A percentile compares a stretch with the other conserved stretches of the same genome.
phyloP scores from a whole-genome alignment of 306 rosid species.

The Parietaria judaica region DNA sequence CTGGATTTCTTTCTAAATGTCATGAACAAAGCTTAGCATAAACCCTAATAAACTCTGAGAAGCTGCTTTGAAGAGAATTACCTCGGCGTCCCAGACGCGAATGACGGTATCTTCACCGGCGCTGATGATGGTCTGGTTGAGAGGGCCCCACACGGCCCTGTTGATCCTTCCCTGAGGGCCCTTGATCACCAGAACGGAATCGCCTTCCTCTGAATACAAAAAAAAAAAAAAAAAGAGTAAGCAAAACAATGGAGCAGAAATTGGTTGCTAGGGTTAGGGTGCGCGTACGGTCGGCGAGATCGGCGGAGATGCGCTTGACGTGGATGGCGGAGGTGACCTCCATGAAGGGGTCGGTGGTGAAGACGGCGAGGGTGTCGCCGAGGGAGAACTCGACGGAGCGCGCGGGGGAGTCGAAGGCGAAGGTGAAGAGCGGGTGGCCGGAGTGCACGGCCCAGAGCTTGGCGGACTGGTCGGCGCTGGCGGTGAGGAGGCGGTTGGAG shows the following conservation, averaged over 20 bases:
- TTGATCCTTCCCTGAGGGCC: slow-evolving; percentile 91
- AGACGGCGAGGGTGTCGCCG: slow-evolving; percentile 56
- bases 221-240: no score
- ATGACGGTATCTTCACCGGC: slow-evolving; percentile 80
- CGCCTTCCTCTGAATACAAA: slow-evolving; percentile 49
- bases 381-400: slow-evolving; percentile 62
- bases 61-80: background rate
- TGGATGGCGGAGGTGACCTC: slow-evolving; percentile 64
- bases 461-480: slow-evolving; percentile 76
- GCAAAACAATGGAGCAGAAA: background rate
- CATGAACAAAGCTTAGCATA: no score
- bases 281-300: slow-evolving; percentile 47
- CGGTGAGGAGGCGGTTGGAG: slow-evolving; percentile 36
- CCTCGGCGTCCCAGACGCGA: slow-evolving; percentile 97
- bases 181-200: slow-evolving; percentile 56
- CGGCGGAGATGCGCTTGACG: slow-evolving; percentile 55
- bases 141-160: slow-evolving; percentile 94
- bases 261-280: background rate
- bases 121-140: slow-evolving; percentile 69
- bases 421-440: slow-evolving; percentile 67
- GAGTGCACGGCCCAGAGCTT: slow-evolving; percentile 73
- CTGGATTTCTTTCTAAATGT: background rate
- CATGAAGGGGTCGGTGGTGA: slow-evolving; percentile 76
- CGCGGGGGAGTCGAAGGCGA: slow-evolving; percentile 65
- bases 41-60: background rate